Conservation (phyloP, 2,329 filamentous ascomycete genomes). For the Pseudocercospora cruenta region DNA sequence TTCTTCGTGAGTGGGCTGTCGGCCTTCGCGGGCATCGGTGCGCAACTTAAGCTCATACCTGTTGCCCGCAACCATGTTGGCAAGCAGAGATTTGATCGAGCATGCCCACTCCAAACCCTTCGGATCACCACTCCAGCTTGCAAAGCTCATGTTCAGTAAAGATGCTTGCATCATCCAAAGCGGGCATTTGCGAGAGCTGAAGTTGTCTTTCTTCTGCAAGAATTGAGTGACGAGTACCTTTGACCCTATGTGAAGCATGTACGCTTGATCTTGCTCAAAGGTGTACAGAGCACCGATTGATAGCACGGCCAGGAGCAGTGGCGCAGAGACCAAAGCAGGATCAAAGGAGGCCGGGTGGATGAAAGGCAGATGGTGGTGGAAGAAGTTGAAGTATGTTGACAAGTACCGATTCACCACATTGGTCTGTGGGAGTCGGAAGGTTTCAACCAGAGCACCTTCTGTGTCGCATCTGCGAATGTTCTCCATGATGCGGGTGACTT, state of each 20-base stretch:
- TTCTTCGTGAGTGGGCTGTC: constrained; percentile 76
- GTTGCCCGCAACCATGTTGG: constrained; percentile 98
- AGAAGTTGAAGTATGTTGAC: constrained; percentile 93
- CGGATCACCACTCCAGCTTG: constrained; percentile 97
- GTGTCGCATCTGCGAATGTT: constrained; percentile 81
- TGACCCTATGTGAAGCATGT: constrained; percentile 94
- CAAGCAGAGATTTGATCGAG: constrained; percentile 95
- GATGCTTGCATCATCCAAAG: constrained; percentile 98
- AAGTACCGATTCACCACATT: constrained; percentile 87
- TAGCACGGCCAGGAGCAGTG: constrained; percentile 83
- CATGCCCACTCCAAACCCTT: constrained; percentile 98
- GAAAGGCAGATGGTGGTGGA: constrained; percentile 96
- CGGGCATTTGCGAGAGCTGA: constrained; percentile 95
- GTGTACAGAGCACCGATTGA: constrained; percentile 96
- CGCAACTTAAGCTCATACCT: constrained; percentile 94
- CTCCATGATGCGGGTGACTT: constrained; percentile 81
- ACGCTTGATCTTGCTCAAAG: constrained; percentile 95
- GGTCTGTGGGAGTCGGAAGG: constrained; percentile 82
- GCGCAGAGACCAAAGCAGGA: constrained; percentile 76
- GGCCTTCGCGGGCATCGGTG: constrained; percentile 79
- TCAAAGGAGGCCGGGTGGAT: constrained; percentile 90
- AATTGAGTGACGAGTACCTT: constrained; percentile 98
- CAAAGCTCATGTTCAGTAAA: constrained; percentile 96
- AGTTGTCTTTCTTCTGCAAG: constrained; percentile 96
- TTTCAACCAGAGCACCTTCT: constrained; percentile 81